Evolutionary conservation across 1,284 basidiomycete genomes (phyloP).

Genomic region (Baeospora myosura): DNA sequence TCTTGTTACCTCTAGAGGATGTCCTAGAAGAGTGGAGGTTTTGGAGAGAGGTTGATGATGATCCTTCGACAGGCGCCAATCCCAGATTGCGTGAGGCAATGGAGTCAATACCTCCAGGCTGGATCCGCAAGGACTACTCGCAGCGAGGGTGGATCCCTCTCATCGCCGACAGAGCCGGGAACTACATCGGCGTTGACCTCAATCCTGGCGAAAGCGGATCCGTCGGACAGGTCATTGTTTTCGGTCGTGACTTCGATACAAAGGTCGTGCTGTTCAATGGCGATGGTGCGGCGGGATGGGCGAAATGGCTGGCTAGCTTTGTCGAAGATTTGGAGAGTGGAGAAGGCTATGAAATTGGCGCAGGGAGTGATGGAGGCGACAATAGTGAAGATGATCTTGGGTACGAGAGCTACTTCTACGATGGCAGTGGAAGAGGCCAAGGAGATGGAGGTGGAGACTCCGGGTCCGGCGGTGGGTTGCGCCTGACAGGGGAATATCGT

Average conservation of each 20-base stretch:
- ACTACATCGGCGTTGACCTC: slow-evolving; percentile 95
- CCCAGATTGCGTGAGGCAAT: slow-evolving; percentile 65
- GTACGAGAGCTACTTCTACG: slow-evolving; percentile 82
- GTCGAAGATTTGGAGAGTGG: slow-evolving; percentile 90
- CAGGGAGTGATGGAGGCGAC: slow-evolving; percentile 57
- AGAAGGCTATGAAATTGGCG: slow-evolving; percentile 78
- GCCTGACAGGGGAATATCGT: slow-evolving; percentile 74
- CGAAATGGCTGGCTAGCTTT: slow-evolving; percentile 87
- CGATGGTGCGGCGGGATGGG: slow-evolving; percentile 91
- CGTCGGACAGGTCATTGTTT: slow-evolving; percentile 92
- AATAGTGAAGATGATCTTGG: slow-evolving; percentile 79
- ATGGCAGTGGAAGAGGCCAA: slow-evolving; percentile 65
- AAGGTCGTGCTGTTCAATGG: slow-evolving; percentile 93
- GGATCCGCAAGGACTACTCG: slow-evolving; percentile 87
- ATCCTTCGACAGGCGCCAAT: slow-evolving; percentile 76
- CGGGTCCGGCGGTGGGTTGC: slow-evolving; percentile 55
- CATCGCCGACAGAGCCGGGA: slow-evolving; percentile 87
- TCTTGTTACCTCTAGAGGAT: slow-evolving; percentile 79
- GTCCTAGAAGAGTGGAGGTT: slow-evolving; percentile 90
- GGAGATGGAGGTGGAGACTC: slow-evolving; percentile 71
- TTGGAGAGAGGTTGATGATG: slow-evolving; percentile 86
- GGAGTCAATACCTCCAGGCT: slow-evolving; percentile 87
- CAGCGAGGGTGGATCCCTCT: slow-evolving; percentile 95
- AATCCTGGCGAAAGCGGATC: slow-evolving; percentile 75
- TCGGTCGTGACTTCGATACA: slow-evolving; percentile 95